These are phyloP conservation scores for Didymella keratinophila DNA, from an alignment of 2,329 filamentous ascomycete species.

Conservation along the genomic window DNA sequence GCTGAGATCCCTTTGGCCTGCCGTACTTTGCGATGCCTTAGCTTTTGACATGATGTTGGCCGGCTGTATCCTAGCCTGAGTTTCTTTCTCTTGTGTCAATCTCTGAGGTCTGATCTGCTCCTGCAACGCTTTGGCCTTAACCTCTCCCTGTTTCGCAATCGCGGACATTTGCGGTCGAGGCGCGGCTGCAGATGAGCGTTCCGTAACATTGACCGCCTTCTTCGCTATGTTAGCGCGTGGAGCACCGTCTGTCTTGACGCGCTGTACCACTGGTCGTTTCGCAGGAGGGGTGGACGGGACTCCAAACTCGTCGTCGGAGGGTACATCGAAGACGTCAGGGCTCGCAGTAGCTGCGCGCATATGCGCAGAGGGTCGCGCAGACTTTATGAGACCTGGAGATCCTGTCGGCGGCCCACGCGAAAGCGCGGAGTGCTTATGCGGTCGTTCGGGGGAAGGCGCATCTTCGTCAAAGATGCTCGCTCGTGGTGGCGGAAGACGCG, in stretches of 20 bases:
- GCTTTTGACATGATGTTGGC: neutral
- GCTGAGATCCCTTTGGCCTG: constrained; percentile 7
- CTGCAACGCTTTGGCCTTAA: constrained; percentile 15
- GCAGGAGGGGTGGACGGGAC: constrained; percentile 17
- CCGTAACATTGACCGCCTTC: constrained; percentile 7
- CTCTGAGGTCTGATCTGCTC: constrained; percentile 11
- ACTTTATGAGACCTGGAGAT: constrained; percentile 12
- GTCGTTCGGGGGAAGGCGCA: constrained; percentile 45
- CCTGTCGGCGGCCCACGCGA: constrained; percentile 12
- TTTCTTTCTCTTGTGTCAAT: constrained; percentile 2
- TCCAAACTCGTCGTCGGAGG: constrained; percentile 46
- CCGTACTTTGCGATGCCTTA: constrained; percentile 25
- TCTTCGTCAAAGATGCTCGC: constrained; percentile 20
- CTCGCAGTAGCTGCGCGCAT: constrained; percentile 19
- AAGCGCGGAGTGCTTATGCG: constrained; percentile 34
- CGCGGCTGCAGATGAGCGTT: constrained; percentile 11
- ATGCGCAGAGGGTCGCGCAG: constrained; percentile 7
- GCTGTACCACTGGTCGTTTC: constrained; percentile 28
- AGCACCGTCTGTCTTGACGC: constrained; percentile 17
- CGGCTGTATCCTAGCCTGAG: neutral
- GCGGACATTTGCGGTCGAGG: constrained; percentile 24
- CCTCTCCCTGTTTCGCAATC: constrained; percentile 9
- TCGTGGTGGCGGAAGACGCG: constrained; percentile 36
- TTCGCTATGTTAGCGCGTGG: constrained; percentile 22
- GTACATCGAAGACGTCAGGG: constrained; percentile 54